Evolutionary conservation across 2,329 filamentous ascomycete species (phyloP).

Genomic region (Mycosphaerella sp.): DNA sequence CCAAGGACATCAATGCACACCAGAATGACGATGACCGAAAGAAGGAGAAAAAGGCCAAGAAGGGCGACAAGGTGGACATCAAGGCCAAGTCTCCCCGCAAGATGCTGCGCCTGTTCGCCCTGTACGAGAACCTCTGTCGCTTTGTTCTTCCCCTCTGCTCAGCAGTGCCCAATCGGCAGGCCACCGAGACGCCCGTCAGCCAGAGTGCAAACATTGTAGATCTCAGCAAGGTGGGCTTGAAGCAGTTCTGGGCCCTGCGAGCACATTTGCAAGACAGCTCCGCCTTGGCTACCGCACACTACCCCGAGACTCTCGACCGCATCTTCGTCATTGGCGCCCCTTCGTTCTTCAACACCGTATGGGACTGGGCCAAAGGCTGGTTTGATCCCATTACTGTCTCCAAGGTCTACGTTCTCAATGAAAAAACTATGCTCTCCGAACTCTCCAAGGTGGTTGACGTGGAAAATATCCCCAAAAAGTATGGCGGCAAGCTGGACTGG

Average conservation of each 20-base stretch:
- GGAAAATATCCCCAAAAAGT: slow-evolving; percentile 78
- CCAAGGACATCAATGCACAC: slow-evolving; percentile 72
- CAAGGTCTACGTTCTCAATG: slow-evolving; percentile 86
- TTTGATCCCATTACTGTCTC: slow-evolving; percentile 84
- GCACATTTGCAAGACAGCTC: slow-evolving; percentile 89
- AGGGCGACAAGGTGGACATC: slow-evolving; percentile 32
- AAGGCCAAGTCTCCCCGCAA: slow-evolving; percentile 64
- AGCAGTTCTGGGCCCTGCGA: slow-evolving; percentile 95
- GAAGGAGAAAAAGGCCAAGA: slow-evolving; percentile 30
- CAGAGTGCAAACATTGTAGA: slow-evolving; percentile 94
- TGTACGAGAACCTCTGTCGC: slow-evolving; percentile 87
- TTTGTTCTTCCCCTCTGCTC: slow-evolving; percentile 84
- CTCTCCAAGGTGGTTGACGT: slow-evolving; percentile 75
- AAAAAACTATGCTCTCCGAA: slow-evolving; percentile 66
- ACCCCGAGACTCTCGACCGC: slow-evolving; percentile 85
- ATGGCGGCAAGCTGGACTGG: slow-evolving; percentile 81
- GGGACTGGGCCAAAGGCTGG: slow-evolving; percentile 94
- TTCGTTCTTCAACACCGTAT: slow-evolving; percentile 83
- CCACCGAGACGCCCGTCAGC: slow-evolving; percentile 77
- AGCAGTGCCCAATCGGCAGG: slow-evolving; percentile 62
- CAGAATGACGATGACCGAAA: slow-evolving; percentile 59
- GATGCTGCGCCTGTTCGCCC: slow-evolving; percentile 77
- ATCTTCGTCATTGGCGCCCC: slow-evolving; percentile 87
- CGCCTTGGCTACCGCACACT: slow-evolving; percentile 82
- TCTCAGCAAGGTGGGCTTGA: slow-evolving; percentile 76